Conservation (phyloP, 1,139 yeast species). For the Yamadazyma conglobata region DNA sequence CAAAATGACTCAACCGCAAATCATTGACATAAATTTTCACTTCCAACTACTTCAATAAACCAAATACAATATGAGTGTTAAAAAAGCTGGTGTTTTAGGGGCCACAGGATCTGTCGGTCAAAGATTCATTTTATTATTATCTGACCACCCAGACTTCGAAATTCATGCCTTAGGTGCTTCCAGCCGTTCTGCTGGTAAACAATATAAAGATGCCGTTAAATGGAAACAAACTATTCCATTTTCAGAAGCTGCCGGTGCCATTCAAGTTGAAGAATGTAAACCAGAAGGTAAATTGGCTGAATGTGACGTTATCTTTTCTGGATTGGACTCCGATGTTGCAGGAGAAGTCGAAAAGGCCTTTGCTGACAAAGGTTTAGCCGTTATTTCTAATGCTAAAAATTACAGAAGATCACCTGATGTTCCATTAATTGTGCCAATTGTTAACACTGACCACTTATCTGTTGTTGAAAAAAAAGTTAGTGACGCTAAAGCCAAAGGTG, state of each 20-base stretch:
- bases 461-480: conserved; percentile 62
- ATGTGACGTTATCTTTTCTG: conserved; percentile 94
- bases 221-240: conserved; percentile 92
- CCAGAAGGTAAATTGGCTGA: conserved; percentile 69
- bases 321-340: conserved; percentile 90
- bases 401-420: conserved; percentile 86
- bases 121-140: conserved; percentile 79
- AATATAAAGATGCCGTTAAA: conserved; percentile 77
- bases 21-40: not conserved
- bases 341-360: conserved; percentile 88
- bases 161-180: conserved; percentile 89
- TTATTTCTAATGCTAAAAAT: conserved; percentile 93
- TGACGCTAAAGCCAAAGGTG: conserved; percentile 51
- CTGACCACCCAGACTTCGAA: conserved; percentile 88
- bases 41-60: no score
- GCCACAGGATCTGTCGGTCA: conserved; percentile 99
- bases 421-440: conserved; percentile 93
- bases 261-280: conserved; percentile 74
- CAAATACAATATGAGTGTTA: conserved; percentile 16
- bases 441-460: conserved; percentile 88
- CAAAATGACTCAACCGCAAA: no score
- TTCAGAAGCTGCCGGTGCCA: conserved; percentile 62
- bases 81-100: conserved; percentile 85
- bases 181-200: conserved; percentile 87
- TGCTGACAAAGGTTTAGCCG: conserved; percentile 74